Percentiles rank a stretch among this genome's conserved stretches.
phyloP scores from a whole-genome alignment of 768 basidiomycete species.

The Paxillus ammoniavirescens region DNA sequence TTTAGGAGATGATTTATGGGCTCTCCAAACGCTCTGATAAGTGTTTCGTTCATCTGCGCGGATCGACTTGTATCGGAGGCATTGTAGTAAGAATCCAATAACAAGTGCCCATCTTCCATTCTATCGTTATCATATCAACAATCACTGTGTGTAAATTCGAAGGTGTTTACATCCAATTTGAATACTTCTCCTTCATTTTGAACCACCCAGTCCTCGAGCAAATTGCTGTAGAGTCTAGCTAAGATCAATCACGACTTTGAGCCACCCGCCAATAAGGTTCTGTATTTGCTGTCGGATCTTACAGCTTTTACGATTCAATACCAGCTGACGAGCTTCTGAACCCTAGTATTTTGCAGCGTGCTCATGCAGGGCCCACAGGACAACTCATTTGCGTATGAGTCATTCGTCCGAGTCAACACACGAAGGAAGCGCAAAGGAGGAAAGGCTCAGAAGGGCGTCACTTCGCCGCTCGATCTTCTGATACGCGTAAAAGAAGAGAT shows the following conservation, averaged over 20 bases:
- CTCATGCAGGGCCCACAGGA: slow-evolving; percentile 14
- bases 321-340: background rate
- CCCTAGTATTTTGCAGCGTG: background rate
- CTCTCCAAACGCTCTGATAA: slow-evolving; percentile 54
- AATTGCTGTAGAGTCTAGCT: background rate
- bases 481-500: slow-evolving; percentile 47
- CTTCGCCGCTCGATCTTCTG: slow-evolving; percentile 39
- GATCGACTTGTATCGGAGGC: background rate
- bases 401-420: slow-evolving; percentile 50
- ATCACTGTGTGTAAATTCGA: background rate
- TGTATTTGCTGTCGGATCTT: background rate
- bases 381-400: slow-evolving; percentile 37
- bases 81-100: background rate
- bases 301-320: background rate
- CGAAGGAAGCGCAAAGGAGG: slow-evolving; percentile 51
- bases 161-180: background rate
- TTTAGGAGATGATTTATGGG: slow-evolving; percentile 90
- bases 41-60: background rate
- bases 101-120: background rate
- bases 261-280: background rate
- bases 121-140: background rate
- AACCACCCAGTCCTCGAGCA: background rate
- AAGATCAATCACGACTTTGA: background rate
- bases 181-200: too few species aligned
- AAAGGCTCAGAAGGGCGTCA: slow-evolving; percentile 29